Evolutionary conservation across 257 asterid genomes (phyloP).

Genomic region (Leptodermis oblonga): DNA sequence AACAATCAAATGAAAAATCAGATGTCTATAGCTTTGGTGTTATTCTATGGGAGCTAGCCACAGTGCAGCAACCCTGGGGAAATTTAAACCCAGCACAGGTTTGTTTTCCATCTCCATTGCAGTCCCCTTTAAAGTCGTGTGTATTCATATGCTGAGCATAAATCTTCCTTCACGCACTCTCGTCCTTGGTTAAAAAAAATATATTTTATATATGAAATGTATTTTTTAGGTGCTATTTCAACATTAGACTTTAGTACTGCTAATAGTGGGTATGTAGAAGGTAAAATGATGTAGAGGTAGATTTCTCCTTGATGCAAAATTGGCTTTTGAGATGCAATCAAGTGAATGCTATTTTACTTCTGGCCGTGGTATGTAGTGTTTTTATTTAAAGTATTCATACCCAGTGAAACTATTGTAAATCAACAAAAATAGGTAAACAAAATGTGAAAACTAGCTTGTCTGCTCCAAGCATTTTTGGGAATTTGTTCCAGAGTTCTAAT

Average conservation of each 20-base stretch:
- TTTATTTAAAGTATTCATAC: background rate
- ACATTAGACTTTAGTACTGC: background rate
- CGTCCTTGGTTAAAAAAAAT: background rate
- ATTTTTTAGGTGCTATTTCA: background rate
- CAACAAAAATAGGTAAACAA: background rate
- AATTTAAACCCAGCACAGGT: constrained; percentile 92
- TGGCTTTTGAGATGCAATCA: background rate
- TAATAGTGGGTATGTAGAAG: background rate
- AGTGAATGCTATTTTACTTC: background rate
- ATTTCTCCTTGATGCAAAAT: background rate
- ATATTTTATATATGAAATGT: background rate
- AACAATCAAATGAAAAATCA: constrained; percentile 93
- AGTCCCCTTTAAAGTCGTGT: constrained; percentile 1
- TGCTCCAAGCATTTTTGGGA: background rate
- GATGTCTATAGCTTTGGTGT: constrained; percentile 95
- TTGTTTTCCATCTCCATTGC: constrained; percentile 25
- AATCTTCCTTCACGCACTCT: background rate
- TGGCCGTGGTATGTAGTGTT: background rate
- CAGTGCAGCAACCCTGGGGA: constrained; percentile 89
- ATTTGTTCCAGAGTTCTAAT: background rate
- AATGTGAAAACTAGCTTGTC: background rate
- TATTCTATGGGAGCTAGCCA: constrained; percentile 91
- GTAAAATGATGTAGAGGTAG: background rate
- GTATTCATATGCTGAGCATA: background rate
- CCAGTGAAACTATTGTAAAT: background rate